Evolutionary conservation across 176 grass and related monocot genomes (phyloP), one percentile per base, ranked within the genome.

Genomic region (Oryza officinalis): DNA sequence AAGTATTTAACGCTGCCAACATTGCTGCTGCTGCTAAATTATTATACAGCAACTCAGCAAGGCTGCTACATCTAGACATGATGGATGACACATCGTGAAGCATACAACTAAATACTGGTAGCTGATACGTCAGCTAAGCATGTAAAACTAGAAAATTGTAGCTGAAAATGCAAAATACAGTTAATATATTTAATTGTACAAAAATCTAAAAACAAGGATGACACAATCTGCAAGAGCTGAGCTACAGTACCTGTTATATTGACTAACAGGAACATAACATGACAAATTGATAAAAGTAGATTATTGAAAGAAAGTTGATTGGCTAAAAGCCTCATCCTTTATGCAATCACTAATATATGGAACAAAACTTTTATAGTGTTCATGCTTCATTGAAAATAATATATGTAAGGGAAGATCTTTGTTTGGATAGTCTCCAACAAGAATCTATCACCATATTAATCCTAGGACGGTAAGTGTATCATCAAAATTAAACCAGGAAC

Each of bases 221-320:
- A 52, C 63, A 43, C 14, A 72, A 75, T 77, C 46, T 77, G 17
- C 18, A 11, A 12, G 35, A 72, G 23, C 27, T 64, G 27, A 70
- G 27, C 54, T 72, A 61, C 8, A 78, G 30, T 67, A 52, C 23
- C 43, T 69, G 17, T 63, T 63, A 83, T 10, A 64, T 74, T 63
- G 57, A 37, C 25, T 15, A 23, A 25, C 2, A 2, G 57, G n/a
- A 25, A 60, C 20, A 37, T 10, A 83, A 69, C 38, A 75, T 23
- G n/a, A 40, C 8, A 17, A 45, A 45, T 4, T 37, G 25, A 67
- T 13, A 2, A 44, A 28, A 17, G 8, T 9, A 15, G 50, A 54
- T 49, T 26, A 65, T 57, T 35, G 35, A 38, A 68, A 33, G 69
- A 22, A 83, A 63, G 20, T 8, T 28, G 22, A 44, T 37, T 59